These are phyloP conservation scores for Melaleuca quinquenervia DNA, from an alignment of 345 rosid species.

Conservation along the genomic window DNA sequence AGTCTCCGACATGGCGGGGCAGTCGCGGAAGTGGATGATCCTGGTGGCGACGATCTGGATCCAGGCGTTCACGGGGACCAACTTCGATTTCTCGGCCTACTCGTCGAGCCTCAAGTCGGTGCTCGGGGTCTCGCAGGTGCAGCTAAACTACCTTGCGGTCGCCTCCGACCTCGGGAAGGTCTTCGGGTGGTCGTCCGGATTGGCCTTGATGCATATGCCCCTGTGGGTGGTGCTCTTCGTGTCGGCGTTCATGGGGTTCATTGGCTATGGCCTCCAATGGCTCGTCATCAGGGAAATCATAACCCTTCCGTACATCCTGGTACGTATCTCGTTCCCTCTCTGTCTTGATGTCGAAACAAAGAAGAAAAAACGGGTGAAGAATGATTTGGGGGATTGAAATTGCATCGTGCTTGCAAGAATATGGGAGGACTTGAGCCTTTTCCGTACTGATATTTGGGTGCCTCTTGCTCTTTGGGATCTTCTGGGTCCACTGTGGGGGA, in stretches of 20 bases:
- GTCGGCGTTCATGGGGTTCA: conserved; percentile 77
- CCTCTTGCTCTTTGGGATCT: not conserved
- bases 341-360: not conserved
- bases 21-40: conserved; percentile 91
- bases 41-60: conserved; percentile 91
- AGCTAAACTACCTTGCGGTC: conserved; percentile 76
- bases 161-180: conserved; percentile 94
- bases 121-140: conserved; percentile 80
- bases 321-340: conserved; percentile 5
- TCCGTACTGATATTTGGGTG: not conserved
- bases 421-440: not conserved
- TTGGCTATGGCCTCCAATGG: conserved; percentile 86
- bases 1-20: conserved; percentile 44
- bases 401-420: not conserved
- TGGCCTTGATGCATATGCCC: conserved; percentile 71
- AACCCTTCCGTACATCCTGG: conserved; percentile 72
- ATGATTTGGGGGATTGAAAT: not conserved
- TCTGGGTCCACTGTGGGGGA: not conserved
- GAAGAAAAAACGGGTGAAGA: not conserved
- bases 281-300: conserved; percentile 52
- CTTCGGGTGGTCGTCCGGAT: conserved; percentile 93
- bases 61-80: conserved; percentile 95
- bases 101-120: conserved; percentile 68
- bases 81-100: conserved; percentile 91
- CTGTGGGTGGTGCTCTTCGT: conserved; percentile 65